Evolutionary conservation across 495 filamentous ascomycete genomes (phyloP).

Genomic region (Xylaria palmicola): DNA sequence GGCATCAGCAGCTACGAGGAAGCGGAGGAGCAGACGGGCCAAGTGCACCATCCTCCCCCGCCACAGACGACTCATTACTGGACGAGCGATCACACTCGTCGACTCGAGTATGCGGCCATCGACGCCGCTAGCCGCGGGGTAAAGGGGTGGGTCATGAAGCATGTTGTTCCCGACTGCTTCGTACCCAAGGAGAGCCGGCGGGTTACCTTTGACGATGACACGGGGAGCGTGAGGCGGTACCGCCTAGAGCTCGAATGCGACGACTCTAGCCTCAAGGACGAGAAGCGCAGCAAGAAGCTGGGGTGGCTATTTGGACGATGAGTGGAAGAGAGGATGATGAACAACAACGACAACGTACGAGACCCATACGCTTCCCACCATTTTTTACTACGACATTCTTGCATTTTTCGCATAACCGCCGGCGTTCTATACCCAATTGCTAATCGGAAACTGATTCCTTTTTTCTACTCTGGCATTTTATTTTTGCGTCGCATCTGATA

Average conservation of each 20-base stretch:
- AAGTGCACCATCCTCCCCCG: slow-evolving; percentile 32
- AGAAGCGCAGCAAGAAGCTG: slow-evolving; percentile 25
- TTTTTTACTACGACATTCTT: neutral
- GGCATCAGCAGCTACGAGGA: slow-evolving; percentile 16
- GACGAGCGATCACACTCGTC: slow-evolving; percentile 53
- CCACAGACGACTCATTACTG: slow-evolving; percentile 58
- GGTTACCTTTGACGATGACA: slow-evolving; percentile 51
- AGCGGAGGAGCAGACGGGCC: slow-evolving; percentile 17
- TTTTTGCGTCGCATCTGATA: too few relatives aligned
- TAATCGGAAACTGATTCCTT: too few relatives aligned
- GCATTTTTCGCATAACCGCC: neutral
- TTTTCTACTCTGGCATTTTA: too few relatives aligned
- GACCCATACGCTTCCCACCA: neutral
- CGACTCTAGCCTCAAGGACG: slow-evolving; percentile 16
- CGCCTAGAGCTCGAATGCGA: slow-evolving; percentile 45
- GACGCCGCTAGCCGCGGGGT: slow-evolving; percentile 54
- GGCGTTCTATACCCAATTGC: slow-evolving; percentile 9
- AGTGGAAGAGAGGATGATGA: slow-evolving; percentile 14
- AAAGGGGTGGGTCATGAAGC: slow-evolving; percentile 52
- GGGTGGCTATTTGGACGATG: slow-evolving; percentile 31
- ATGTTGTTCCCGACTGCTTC: slow-evolving; percentile 55
- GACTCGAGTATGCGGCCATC: slow-evolving; percentile 58
- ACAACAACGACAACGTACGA: slow-evolving; percentile 20
- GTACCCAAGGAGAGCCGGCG: slow-evolving; percentile 44
- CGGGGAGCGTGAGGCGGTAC: slow-evolving; percentile 55